Percentiles rank a stretch among this genome's conserved stretches.
phyloP scores from a whole-genome alignment of 768 basidiomycete genomes.

The Hemileccinum impolitum region DNA sequence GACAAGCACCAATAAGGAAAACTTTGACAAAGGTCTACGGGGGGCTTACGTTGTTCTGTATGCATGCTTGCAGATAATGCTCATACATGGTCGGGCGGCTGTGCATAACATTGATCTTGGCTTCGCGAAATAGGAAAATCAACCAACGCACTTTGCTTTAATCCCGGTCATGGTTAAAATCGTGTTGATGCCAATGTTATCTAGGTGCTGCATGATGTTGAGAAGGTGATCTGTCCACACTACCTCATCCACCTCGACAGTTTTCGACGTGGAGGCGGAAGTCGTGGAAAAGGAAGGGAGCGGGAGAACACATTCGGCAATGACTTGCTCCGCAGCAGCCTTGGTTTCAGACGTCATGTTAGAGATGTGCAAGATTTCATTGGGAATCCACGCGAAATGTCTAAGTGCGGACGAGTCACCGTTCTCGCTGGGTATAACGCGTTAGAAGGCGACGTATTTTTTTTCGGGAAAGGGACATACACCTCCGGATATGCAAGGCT shows the following conservation, averaged over 20 bases:
- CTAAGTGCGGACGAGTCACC: slow-evolving; percentile 65
- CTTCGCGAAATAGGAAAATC: background rate
- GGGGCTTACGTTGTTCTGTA: slow-evolving; percentile 77
- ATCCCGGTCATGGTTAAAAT: slow-evolving; percentile 63
- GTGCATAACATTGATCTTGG: slow-evolving; percentile 5
- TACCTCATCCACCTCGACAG: slow-evolving; percentile 65
- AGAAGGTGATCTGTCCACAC: slow-evolving; percentile 86
- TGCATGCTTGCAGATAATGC: slow-evolving; percentile 67
- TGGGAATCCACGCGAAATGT: slow-evolving; percentile 94
- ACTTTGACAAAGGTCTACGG: background rate
- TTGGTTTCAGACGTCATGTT: slow-evolving; percentile 54
- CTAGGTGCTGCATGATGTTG: slow-evolving; percentile 64
- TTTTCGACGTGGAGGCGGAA: slow-evolving; percentile 42
- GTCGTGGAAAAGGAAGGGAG: slow-evolving; percentile 48
- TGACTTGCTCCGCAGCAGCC: slow-evolving; percentile 61
- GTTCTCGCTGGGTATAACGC: slow-evolving; percentile 57
- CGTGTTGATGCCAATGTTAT: slow-evolving; percentile 53
- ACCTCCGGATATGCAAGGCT: slow-evolving; percentile 85
- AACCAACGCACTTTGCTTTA: slow-evolving; percentile 48
- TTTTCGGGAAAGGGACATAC: slow-evolving; percentile 43
- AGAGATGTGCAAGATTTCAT: slow-evolving; percentile 58
- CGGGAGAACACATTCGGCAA: slow-evolving; percentile 80
- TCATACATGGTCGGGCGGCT: slow-evolving; percentile 73
- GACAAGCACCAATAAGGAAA: background rate
- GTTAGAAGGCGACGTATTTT: slow-evolving; percentile 6